phyloP scores from a whole-genome alignment of 1,284 basidiomycete species.

The Leccinum solheimii region DNA sequence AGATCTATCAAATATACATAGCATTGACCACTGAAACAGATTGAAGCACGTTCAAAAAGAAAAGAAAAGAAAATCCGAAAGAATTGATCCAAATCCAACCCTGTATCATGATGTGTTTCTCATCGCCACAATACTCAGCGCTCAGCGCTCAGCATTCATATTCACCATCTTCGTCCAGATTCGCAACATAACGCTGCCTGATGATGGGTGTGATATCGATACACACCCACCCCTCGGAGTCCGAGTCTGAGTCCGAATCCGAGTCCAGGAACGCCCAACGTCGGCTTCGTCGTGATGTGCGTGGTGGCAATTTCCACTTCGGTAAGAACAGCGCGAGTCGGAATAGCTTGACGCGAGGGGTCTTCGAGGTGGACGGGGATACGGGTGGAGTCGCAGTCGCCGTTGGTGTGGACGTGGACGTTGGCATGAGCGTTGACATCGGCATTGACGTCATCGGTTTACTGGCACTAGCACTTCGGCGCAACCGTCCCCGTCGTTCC shows the following conservation, averaged over 20 bases:
- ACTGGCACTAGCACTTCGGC: not conserved
- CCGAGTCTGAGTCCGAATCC: conserved; percentile 10
- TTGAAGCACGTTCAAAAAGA: not conserved
- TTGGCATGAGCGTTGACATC: conserved; percentile 9
- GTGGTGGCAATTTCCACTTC: conserved; percentile 11
- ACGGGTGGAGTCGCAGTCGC: conserved; percentile 4
- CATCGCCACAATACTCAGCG: not conserved
- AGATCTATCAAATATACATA: not conserved
- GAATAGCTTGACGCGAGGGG: conserved; percentile 13
- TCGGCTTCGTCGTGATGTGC: not conserved
- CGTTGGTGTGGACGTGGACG: not conserved
- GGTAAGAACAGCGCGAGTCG: conserved; percentile 19
- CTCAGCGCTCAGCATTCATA: not conserved
- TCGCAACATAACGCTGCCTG: conserved; percentile 29
- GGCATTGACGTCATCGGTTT: not conserved
- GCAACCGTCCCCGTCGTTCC: conserved; percentile 12
- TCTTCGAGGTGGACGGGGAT: conserved; percentile 15
- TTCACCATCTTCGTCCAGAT: conserved; percentile 8
- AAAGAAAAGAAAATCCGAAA: not conserved
- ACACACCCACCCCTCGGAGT: conserved; percentile 40
- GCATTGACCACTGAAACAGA: not conserved
- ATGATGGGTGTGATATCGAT: conserved; percentile 44
- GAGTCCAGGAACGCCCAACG: not conserved
- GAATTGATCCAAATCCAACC: not conserved
- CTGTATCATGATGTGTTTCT: not conserved